Base-by-base conservation (phyloP, 495 filamentous ascomycete species). In the Xylaria bambusicola region DNA sequence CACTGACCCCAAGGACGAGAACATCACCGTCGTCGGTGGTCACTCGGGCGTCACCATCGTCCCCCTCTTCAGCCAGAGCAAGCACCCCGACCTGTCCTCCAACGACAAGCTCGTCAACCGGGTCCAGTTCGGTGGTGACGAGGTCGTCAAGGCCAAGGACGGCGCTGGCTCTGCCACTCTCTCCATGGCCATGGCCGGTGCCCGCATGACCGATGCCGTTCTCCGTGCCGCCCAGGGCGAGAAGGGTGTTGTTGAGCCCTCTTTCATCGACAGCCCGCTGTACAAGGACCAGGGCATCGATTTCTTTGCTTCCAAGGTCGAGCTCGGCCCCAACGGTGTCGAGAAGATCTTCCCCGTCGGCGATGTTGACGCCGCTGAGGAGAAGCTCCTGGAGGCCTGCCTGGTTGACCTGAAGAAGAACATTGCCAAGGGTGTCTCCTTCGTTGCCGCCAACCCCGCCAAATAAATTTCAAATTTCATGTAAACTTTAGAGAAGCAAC, bases 41-140 rank as follows among this genome's bases (percentile, higher is more conserved):
- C 94, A 98, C 87, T 96, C 91, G 47, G 94, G 94, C 72, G 91
- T 92, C 63, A 98, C 94, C 75, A 98, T 98, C 68, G 94, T 98
- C 33, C 94, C 94, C 56, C 90, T 98, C 58, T 88, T 98, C 73
- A 94, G 90, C 64, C 94, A 98, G 83, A 92, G 92, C 73, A 86
- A 80, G 73, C 91, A 96, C 82, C 80, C 90, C 75, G 82, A 86
- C 68, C 88, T 98, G 58, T 77, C 84, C 51, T 87, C 92, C 73
- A 79, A 89, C 69, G 76, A 83, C 69, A 84, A 83, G 46, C 91
- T 97, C 60, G 82, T 98, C 73, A 86, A 93, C 74, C 93, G 94
- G 72, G 95, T 98, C 67, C 94, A 98, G 81, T 98, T 98, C 78
- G 94, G 94, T 76, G 94, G 94, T 84, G 94, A 98, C 76, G 94